These are phyloP conservation scores for Omphalea diandra DNA, from an alignment of 441 rosid genomes.

Conservation along the genomic window DNA sequence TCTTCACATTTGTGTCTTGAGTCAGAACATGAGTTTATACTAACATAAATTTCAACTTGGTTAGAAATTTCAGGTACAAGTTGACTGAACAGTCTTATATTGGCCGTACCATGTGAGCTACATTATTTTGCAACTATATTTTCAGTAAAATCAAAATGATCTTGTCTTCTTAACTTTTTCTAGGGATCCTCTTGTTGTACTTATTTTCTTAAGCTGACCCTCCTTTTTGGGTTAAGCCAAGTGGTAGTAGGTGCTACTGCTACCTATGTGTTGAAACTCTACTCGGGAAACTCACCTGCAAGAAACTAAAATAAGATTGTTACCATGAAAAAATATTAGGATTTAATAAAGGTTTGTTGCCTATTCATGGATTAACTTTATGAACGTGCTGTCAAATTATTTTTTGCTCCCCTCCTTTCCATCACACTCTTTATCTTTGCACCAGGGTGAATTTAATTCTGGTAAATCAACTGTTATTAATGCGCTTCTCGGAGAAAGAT, in stretches of 20 bases:
- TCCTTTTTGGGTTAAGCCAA: conserved; percentile 9
- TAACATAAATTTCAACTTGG: neutral
- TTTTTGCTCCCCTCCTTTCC: neutral
- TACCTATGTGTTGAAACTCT: neutral
- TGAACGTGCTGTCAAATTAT: conserved; percentile 8
- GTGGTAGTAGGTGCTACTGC: neutral
- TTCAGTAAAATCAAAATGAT: neutral
- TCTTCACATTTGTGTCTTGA: neutral
- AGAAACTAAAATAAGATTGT: neutral
- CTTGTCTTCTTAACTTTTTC: neutral
- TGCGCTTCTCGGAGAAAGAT: conserved; percentile 94
- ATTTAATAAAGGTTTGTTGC: conserved; percentile 4
- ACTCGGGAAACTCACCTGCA: neutral
- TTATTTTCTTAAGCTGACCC: neutral
- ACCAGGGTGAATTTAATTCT: conserved; percentile 93
- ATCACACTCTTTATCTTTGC: conserved; percentile 24
- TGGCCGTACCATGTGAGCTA: neutral
- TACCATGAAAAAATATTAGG: neutral
- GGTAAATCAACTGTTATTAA: conserved; percentile 95
- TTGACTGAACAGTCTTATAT: neutral
- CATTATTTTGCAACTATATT: neutral
- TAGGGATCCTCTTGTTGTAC: neutral
- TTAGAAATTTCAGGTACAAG: neutral
- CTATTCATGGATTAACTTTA: conserved; percentile 15
- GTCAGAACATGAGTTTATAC: conserved; percentile 8